A percentile compares a stretch with the other conserved stretches of the same genome.
phyloP scores from a whole-genome alignment of 176 grass and related monocot species.

The Tillandsia fasciculata region DNA sequence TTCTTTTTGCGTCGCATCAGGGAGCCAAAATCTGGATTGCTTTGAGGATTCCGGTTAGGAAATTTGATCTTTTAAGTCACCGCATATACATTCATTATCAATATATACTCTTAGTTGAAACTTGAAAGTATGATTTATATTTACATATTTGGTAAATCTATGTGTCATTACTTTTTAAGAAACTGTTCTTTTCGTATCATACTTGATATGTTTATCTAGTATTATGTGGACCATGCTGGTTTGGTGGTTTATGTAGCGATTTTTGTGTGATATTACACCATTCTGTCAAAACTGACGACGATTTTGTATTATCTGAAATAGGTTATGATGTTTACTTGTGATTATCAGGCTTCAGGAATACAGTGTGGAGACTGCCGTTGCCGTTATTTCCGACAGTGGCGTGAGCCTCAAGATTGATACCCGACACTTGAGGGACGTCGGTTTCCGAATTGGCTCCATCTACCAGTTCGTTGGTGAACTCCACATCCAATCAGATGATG shows the following conservation, averaged over 20 bases:
- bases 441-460: conserved; percentile 28
- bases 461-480: conserved; percentile 93
- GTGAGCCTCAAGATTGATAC: conserved; percentile 46
- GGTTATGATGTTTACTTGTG: conserved; percentile 7
- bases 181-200: background rate
- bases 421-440: conserved; percentile 35
- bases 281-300: too few species aligned
- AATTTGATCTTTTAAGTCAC: background rate
- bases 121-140: too few species aligned
- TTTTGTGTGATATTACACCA: too few species aligned
- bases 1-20: background rate
- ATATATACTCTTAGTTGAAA: background rate
- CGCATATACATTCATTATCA: background rate
- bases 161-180: background rate
- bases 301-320: background rate
- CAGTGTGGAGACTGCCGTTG: conserved; percentile 36
- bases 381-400: conserved; percentile 34
- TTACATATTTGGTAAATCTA: background rate
- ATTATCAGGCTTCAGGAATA: conserved; percentile 54
- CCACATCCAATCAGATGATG: conserved; percentile 24
- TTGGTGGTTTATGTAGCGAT: too few species aligned
- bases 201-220: too few species aligned
- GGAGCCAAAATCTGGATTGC: background rate
- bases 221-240: too few species aligned
- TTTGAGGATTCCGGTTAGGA: background rate